phyloP scores from a whole-genome alignment of 2,329 filamentous ascomycete species.

The Blastomyces silverae region DNA sequence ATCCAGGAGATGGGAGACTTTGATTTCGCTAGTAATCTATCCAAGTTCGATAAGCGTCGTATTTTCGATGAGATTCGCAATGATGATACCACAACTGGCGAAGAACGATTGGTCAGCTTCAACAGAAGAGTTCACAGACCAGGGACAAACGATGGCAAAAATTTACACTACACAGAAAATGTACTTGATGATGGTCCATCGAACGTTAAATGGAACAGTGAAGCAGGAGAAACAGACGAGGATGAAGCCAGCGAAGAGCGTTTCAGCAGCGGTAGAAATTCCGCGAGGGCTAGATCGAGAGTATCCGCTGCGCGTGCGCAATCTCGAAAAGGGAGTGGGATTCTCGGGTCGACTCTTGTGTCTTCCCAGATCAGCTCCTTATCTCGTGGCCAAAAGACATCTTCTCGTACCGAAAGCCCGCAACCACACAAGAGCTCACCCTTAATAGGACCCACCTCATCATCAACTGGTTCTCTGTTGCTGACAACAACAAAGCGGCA shows the following conservation, averaged over 20 bases:
- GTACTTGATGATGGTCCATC: slow-evolving; percentile 60
- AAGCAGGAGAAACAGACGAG: slow-evolving; percentile 57
- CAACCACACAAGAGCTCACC: slow-evolving; percentile 40
- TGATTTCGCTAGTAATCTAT: slow-evolving; percentile 81
- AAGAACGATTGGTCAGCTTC: slow-evolving; percentile 82
- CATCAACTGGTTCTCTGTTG: slow-evolving; percentile 43
- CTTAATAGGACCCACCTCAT: slow-evolving; percentile 32
- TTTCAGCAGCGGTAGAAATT: slow-evolving; percentile 43
- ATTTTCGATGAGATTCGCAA: slow-evolving; percentile 89
- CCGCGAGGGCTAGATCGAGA: slow-evolving; percentile 39
- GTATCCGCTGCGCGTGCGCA: slow-evolving; percentile 34
- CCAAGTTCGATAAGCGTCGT: slow-evolving; percentile 88
- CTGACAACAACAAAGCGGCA: slow-evolving; percentile 49
- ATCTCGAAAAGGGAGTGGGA: slow-evolving; percentile 40
- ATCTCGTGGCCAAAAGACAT: slow-evolving; percentile 32
- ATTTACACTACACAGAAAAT: slow-evolving; percentile 85
- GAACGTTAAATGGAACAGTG: slow-evolving; percentile 58
- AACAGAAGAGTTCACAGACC: slow-evolving; percentile 59
- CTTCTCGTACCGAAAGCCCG: slow-evolving; percentile 37
- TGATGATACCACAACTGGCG: slow-evolving; percentile 81
- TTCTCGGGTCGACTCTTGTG: slow-evolving; percentile 35
- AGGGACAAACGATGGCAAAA: slow-evolving; percentile 74
- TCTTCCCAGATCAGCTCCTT: slow-evolving; percentile 32
- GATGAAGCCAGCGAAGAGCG: slow-evolving; percentile 36
- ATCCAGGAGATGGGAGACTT: slow-evolving; percentile 91